Evolutionary conservation across 169 alveolate genomes (phyloP), one percentile per base, ranked within the genome.

Genomic region (Eimeria sp.): DNA sequence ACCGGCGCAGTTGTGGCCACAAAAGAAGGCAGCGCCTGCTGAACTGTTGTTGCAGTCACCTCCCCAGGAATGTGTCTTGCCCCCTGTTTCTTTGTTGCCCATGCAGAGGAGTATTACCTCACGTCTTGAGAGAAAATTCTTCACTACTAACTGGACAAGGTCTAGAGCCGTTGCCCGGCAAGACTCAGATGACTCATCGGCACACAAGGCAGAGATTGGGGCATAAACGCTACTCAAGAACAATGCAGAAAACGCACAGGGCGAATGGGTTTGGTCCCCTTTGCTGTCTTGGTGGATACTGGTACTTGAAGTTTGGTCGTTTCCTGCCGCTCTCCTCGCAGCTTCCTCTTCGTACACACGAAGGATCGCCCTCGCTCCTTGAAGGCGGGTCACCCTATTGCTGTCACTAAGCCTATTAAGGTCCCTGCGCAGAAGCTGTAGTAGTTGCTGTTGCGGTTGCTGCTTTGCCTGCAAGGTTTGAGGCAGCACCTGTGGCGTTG

Each of bases 341-440:
- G 93, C 93, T 46, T 87, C 93, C 72, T 60, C 83, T 9, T n/a
- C 74, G 93, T 62, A 87, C 83, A 64, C 43, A 60, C 62, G 74
- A 6, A 87, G 93, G 62, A 87, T 87, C 68, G 83, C 33, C 37
- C 56, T 87, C 33, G 49, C 80, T 56, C 93, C 93, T 13, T 43
- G 66, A 11, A 87, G 66, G 62, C 93, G 93, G 2, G 46, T 83
- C 58, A 27, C 90, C 77, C 83, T 87, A 64, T 87, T 87, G 49
- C 82, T 62, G 66, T 87, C 93, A 16, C 33, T 43, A 64, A 83
- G 90, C 54, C 90, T 56, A 33, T 83, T 58, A 37, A 83, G 74
- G 37, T 83, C 77, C 37, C 93, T 60, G 0, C 82, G 83, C 27
- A 87, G 64, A 82, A 20, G 83, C 33, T 87, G 93, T 33, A 30